Conservation (phyloP, 441 rosid genomes). For the Adansonia grandidieri region DNA sequence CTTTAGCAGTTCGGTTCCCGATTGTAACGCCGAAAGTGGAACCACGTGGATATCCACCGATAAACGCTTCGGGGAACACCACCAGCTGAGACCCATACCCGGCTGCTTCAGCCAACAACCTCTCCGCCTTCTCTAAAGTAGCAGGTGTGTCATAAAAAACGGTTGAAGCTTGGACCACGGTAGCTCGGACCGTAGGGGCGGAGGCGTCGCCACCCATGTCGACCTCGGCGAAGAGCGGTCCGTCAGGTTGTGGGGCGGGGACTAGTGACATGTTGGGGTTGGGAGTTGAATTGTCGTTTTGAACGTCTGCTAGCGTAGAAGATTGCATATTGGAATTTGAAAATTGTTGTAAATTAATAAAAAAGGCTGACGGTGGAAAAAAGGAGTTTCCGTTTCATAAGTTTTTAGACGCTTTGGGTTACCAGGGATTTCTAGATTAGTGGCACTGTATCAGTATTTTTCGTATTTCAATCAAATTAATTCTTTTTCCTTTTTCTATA, state of each 20-base stretch:
- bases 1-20: slow-evolving; percentile 58
- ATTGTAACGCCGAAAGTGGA: slow-evolving; percentile 73
- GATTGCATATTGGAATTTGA: background rate
- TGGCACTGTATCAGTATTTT: no score
- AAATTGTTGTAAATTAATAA: background rate
- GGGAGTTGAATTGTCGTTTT: background rate
- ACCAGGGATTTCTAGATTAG: no score
- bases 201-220: slow-evolving; percentile 69
- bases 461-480: no score
- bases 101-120: slow-evolving; percentile 82
- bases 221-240: slow-evolving; percentile 68
- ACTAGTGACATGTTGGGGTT: slow-evolving; percentile 47
- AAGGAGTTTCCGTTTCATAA: background rate
- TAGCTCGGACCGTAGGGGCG: slow-evolving; percentile 66
- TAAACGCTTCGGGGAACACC: slow-evolving; percentile 90
- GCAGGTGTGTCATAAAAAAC: slow-evolving; percentile 89
- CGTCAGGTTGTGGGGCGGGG: slow-evolving; percentile 36
- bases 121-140: slow-evolving; percentile 90
- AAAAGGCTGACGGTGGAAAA: no score
- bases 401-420: no score
- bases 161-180: slow-evolving; percentile 93
- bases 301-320: background rate
- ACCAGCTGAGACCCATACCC: slow-evolving; percentile 78
- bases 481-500: no score
- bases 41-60: slow-evolving; percentile 93